Evolutionary conservation across 768 basidiomycete species (phyloP), one percentile per base, ranked within the genome.

Genomic region (Phylloporus rhodoxanthus): DNA sequence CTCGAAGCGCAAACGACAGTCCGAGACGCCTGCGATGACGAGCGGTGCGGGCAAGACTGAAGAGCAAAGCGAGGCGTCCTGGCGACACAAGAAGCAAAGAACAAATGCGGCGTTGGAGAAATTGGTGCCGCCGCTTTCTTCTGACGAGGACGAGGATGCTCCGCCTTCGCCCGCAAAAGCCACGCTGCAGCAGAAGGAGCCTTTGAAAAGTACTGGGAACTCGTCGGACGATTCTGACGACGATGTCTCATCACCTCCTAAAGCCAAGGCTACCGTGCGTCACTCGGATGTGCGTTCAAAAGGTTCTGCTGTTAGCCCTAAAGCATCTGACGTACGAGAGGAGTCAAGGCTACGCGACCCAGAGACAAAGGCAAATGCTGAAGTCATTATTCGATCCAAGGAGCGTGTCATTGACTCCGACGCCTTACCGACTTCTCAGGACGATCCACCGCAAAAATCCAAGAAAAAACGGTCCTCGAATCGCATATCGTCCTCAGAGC

Each of bases 71-170:
- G 54, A 54, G 13, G 20, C 28, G 19, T 23, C 48, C 0, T 42
- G 58, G 15, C 63, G 58, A 6, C 40, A 6, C 33, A 66, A 66
- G 52, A 66, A 52, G 47, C 60, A 40, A 8, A 66, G 34, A 28
- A 38, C 28, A 33, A 28, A 14, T 6, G 15, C 25, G 26, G n/a
- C 10, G 2, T 26, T 55, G 20, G 54, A 60, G 6, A 29, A 41
- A 13, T 19, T 67, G 11, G 21, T 36, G 0, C 50, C 59, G 0
- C 43, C 54, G 0, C 17, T 61, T 3, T 51, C 60, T 5, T 48
- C 56, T 13, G 50, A 54, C 9, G 55, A 55, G 8, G 54, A 57
- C 2, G 50, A 8, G 6, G 51, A 45, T 1, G 28, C 5, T 0
- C 14, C 38, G 21, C 20, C 8, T n/a, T 19, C 44, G 0, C 19